Evolutionary conservation across 257 asterid genomes (phyloP).

Genomic region (Ballota nigra): DNA sequence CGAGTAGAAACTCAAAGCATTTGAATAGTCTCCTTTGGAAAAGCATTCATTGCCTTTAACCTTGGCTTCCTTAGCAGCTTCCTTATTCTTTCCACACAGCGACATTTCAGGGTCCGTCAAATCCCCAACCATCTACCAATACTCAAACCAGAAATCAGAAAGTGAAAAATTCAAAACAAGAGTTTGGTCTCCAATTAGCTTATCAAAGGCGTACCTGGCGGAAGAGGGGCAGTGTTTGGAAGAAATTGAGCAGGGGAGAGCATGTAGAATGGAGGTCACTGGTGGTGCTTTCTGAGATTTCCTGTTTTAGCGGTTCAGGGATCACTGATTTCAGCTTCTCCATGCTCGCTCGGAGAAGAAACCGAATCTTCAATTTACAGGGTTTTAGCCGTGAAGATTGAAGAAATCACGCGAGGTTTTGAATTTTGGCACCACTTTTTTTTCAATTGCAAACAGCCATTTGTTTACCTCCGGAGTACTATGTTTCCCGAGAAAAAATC

Average conservation of each 20-base stretch:
- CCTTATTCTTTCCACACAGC: constrained; percentile 69
- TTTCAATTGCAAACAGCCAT: too few species aligned
- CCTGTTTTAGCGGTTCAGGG: constrained; percentile 52
- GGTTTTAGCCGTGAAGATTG: background rate
- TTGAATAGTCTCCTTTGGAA: constrained; percentile 62
- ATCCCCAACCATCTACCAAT: constrained; percentile 61
- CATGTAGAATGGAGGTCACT: constrained; percentile 53
- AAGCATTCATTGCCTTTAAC: constrained; percentile 73
- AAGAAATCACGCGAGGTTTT: background rate
- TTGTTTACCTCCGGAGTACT: too few species aligned
- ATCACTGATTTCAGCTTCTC: constrained; percentile 78
- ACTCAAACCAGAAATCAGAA: constrained; percentile 7
- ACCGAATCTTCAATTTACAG: constrained; percentile 4
- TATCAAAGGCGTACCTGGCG: constrained; percentile 50
- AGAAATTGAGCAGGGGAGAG: constrained; percentile 65
- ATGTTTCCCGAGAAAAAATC: too few species aligned
- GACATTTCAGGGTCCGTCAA: constrained; percentile 64
- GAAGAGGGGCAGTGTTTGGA: constrained; percentile 56
- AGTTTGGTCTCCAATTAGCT: background rate
- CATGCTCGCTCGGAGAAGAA: constrained; percentile 33
- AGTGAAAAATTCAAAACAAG: background rate
- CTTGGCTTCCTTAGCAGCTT: constrained; percentile 70
- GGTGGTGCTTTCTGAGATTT: constrained; percentile 44
- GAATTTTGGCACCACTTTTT: background rate
- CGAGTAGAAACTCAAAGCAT: constrained; percentile 67